Conservation (phyloP, 768 basidiomycete genomes). For the Trametes elegans region DNA sequence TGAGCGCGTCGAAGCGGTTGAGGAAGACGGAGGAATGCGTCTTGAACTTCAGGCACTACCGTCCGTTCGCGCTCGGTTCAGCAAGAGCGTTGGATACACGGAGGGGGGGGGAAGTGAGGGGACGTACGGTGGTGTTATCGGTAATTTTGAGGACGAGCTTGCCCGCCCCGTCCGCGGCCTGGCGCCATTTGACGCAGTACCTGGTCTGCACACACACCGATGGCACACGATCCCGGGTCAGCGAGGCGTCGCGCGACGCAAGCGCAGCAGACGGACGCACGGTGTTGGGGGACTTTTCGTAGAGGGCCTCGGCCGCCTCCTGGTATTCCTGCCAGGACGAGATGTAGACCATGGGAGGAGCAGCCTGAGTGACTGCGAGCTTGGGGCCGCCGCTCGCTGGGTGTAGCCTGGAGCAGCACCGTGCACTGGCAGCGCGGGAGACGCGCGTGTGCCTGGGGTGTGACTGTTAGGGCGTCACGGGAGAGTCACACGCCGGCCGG, state of each 20-base stretch:
- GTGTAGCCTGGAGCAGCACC: background rate
- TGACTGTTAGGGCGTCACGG: background rate
- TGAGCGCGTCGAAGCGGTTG: slow-evolving; percentile 93
- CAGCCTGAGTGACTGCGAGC: slow-evolving; percentile 12
- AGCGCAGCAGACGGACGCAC: slow-evolving; percentile 51
- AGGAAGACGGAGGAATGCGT: slow-evolving; percentile 93
- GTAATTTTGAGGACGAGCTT: slow-evolving; percentile 93
- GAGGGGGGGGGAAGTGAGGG: background rate
- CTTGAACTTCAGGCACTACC: slow-evolving; percentile 93
- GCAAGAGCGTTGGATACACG: background rate
- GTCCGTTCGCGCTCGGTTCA: background rate
- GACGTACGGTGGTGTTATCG: slow-evolving; percentile 79
- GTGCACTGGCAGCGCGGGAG: background rate
- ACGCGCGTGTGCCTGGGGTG: background rate
- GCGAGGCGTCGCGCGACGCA: too few relatives aligned
- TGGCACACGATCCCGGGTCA: background rate
- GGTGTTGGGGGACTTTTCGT: slow-evolving; percentile 72
- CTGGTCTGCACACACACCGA: slow-evolving; percentile 56
- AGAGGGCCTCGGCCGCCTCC: slow-evolving; percentile 85
- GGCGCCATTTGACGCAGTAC: slow-evolving; percentile 90
- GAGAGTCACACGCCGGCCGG: background rate
- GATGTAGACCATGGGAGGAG: slow-evolving; percentile 83
- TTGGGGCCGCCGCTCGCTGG: background rate
- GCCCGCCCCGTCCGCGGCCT: slow-evolving; percentile 55
- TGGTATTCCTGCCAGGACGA: slow-evolving; percentile 88